Percentiles rank a stretch among this genome's conserved stretches.
phyloP scores from a whole-genome alignment of 2,329 filamentous ascomycete genomes.

The Alternaria brassicicola region DNA sequence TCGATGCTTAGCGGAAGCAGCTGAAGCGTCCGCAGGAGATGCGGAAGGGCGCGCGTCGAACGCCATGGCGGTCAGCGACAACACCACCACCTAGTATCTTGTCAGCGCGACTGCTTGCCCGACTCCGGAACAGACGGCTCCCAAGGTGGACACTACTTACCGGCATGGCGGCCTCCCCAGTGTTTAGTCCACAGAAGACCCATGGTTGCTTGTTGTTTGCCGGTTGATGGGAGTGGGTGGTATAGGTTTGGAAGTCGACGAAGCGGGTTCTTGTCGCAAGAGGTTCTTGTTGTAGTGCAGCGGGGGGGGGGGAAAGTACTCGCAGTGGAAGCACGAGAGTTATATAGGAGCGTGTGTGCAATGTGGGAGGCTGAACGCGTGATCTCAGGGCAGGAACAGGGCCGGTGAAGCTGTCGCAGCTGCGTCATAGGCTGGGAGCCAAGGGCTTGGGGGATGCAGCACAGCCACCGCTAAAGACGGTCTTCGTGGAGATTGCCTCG shows the following conservation, averaged over 20 bases:
- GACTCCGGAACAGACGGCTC: constrained; percentile 8
- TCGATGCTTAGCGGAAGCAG: constrained; percentile 58
- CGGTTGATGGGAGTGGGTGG: constrained; percentile 2
- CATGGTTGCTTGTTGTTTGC: constrained; percentile 41
- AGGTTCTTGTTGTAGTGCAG: constrained; percentile 5
- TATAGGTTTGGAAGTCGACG: constrained; percentile 1
- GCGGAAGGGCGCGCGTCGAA: constrained; percentile 58
- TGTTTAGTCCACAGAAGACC: constrained; percentile 57
- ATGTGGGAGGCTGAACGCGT: constrained; percentile 19
- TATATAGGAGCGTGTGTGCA: constrained; percentile 26
- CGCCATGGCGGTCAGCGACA: constrained; percentile 59
- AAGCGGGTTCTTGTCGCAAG: not conserved
- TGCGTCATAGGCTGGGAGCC: constrained; percentile 15
- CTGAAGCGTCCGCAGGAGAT: constrained; percentile 58
- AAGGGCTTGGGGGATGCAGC: constrained; percentile 13
- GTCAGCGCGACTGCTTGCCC: constrained; percentile 26
- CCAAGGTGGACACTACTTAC: constrained; percentile 32
- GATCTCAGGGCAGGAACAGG: constrained; percentile 12
- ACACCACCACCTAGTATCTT: constrained; percentile 54
- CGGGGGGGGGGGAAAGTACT: not conserved
- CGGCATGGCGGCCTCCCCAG: constrained; percentile 52
- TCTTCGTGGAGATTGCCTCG: not conserved
- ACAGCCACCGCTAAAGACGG: constrained; percentile 6
- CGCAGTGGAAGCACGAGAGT: constrained; percentile 3
- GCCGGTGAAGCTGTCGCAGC: constrained; percentile 5